These are phyloP conservation scores for Themeda triandra DNA, from an alignment of 176 grass and related monocot species.

Conservation along the genomic window DNA sequence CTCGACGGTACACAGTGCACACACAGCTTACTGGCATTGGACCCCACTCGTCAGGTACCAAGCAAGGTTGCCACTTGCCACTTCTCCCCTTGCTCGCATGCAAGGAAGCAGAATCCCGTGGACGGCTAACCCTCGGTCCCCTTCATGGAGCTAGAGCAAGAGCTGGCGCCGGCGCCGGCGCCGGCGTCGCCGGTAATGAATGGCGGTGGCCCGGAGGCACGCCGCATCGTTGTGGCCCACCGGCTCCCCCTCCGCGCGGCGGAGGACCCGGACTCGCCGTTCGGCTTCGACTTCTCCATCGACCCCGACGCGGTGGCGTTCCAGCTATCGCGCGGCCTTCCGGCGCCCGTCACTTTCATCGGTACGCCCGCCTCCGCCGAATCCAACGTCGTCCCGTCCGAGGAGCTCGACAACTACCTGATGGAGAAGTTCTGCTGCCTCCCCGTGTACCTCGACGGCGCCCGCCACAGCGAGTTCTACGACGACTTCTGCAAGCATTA, in stretches of 20 bases:
- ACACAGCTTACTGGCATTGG: neutral
- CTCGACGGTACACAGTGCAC: neutral
- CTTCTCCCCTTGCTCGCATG: neutral
- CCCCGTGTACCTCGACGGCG: constrained; percentile 34
- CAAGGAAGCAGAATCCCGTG: constrained; percentile 3
- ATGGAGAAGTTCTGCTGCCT: constrained; percentile 39
- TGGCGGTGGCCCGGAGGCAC: neutral
- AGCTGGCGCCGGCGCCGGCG: too few species aligned
- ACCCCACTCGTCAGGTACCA: neutral
- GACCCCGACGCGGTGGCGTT: constrained; percentile 37
- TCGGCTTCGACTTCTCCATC: constrained; percentile 42
- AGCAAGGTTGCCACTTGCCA: neutral
- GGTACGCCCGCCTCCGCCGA: constrained; percentile 21
- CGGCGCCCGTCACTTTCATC: constrained; percentile 21
- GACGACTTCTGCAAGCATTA: too few species aligned
- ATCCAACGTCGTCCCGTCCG: neutral
- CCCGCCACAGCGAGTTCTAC: neutral
- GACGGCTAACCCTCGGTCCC: neutral
- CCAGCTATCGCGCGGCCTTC: constrained; percentile 44
- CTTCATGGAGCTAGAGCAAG: neutral
- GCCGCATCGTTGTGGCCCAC: constrained; percentile 52
- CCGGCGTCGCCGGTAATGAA: neutral
- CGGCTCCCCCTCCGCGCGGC: constrained; percentile 31
- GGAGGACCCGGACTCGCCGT: constrained; percentile 29
- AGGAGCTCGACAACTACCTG: constrained; percentile 29